Percentiles rank a stretch among this genome's conserved stretches.
phyloP scores from a whole-genome alignment of 768 basidiomycete genomes.

The Mrakia blollopis region DNA sequence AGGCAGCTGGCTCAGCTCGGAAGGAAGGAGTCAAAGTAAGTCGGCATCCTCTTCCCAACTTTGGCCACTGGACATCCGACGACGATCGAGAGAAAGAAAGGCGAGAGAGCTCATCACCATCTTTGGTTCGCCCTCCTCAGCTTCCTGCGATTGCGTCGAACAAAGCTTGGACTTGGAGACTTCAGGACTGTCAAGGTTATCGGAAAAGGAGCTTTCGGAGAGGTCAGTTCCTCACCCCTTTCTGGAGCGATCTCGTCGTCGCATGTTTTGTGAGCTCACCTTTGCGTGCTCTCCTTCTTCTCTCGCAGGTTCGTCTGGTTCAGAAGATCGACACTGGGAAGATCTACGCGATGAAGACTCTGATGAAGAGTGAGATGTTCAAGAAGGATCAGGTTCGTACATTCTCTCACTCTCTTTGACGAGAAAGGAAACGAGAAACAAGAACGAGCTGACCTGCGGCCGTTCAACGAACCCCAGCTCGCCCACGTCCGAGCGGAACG shows the following conservation, averaged over 20 bases:
- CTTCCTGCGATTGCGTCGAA: constrained; percentile 79
- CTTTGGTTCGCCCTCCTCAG: constrained; percentile 42
- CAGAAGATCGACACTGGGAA: constrained; percentile 96
- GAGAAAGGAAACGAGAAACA: background rate
- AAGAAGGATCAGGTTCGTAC: constrained; percentile 88
- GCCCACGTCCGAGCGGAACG: constrained; percentile 97
- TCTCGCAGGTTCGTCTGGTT: constrained; percentile 71
- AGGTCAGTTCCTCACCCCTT: constrained; percentile 53
- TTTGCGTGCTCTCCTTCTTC: background rate
- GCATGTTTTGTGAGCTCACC: background rate
- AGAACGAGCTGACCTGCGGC: background rate
- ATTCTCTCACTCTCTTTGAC: background rate
- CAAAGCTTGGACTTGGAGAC: constrained; percentile 82
- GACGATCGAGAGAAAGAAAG: background rate
- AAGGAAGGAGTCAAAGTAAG: constrained; percentile 58
- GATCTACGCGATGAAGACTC: constrained; percentile 98
- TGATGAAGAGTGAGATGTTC: constrained; percentile 97
- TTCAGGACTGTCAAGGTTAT: constrained; percentile 98
- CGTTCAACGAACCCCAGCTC: constrained; percentile 52
- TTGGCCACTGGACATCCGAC: background rate
- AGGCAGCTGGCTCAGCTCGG: constrained; percentile 77
- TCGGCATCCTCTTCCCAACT: background rate
- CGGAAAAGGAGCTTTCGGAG: constrained; percentile 97
- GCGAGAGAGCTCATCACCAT: background rate
- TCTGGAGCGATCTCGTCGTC: background rate